These are phyloP conservation scores for Coemansia sp. DNA, from an alignment of 192 early-diverging fungal species.

Conservation along the genomic window DNA sequence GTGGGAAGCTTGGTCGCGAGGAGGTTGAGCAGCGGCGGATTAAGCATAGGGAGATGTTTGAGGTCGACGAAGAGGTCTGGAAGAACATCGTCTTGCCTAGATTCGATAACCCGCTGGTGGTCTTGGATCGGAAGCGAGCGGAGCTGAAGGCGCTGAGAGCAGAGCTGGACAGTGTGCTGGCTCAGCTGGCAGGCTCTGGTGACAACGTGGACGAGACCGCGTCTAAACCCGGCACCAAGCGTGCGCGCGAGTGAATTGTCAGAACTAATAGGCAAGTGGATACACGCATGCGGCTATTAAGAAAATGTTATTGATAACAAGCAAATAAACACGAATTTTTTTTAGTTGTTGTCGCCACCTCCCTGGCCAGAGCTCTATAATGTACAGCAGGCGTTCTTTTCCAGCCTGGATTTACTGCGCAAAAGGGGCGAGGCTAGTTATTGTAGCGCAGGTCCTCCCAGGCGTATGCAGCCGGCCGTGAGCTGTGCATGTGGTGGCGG, in stretches of 20 bases:
- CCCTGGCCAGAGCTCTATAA: too few relatives aligned
- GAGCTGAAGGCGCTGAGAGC: constrained; percentile 62
- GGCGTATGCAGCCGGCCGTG: constrained; percentile 11
- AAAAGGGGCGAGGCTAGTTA: too few relatives aligned
- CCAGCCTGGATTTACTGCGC: not conserved
- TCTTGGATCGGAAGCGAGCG: constrained; percentile 65
- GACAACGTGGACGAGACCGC: not conserved
- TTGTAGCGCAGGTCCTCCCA: constrained; percentile 33
- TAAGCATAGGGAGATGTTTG: constrained; percentile 80
- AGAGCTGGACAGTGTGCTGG: constrained; percentile 65
- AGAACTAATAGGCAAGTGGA: not conserved
- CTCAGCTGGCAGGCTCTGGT: constrained; percentile 53
- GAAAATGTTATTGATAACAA: not conserved
- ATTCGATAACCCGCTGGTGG: constrained; percentile 65
- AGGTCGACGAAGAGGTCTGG: constrained; percentile 74
- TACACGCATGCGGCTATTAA: not conserved
- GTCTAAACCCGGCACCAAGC: constrained; percentile 22
- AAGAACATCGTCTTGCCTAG: constrained; percentile 69
- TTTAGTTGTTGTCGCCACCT: too few relatives aligned
- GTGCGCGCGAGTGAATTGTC: constrained; percentile 32
- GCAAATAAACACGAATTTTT: not conserved
- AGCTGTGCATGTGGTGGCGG: not conserved
- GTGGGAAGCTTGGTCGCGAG: constrained; percentile 75
- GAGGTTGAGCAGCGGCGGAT: constrained; percentile 70
- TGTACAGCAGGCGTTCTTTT: not conserved